These are phyloP conservation scores for Ophiostoma sp. DNA, from an alignment of 2,329 filamentous ascomycete genomes.

Conservation along the genomic window DNA sequence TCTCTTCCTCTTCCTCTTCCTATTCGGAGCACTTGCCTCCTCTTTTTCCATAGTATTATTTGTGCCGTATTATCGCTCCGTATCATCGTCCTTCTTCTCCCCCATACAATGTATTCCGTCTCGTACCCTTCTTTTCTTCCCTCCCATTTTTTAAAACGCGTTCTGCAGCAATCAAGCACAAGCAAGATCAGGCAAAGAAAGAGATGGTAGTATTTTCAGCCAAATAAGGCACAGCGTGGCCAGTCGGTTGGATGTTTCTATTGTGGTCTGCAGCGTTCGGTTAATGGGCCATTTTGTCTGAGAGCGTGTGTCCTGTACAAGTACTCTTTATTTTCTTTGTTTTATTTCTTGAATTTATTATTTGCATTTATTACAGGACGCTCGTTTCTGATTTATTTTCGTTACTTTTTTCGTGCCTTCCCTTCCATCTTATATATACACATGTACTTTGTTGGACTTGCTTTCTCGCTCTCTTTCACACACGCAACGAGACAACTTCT, in stretches of 20 bases:
- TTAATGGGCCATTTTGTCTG: not conserved
- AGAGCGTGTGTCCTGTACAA: not conserved
- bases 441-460: not conserved
- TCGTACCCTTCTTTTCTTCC: not conserved
- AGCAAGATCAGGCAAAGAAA: conserved; percentile 9
- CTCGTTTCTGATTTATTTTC: not conserved
- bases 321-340: not conserved
- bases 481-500: not conserved
- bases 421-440: conserved; percentile 1
- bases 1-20: not conserved
- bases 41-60: not conserved
- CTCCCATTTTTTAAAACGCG: not conserved
- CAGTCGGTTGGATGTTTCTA: not conserved
- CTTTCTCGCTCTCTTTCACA: not conserved
- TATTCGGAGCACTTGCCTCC: not conserved
- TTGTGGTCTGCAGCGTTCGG: not conserved
- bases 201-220: not conserved
- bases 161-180: conserved; percentile 7
- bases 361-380: not conserved
- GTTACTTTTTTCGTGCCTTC: not conserved
- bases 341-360: not conserved
- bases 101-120: not conserved
- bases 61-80: not conserved
- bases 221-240: not conserved
- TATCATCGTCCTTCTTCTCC: not conserved